phyloP scores from a whole-genome alignment of 2,329 filamentous ascomycete genomes.

The Ascochyta lentis region DNA sequence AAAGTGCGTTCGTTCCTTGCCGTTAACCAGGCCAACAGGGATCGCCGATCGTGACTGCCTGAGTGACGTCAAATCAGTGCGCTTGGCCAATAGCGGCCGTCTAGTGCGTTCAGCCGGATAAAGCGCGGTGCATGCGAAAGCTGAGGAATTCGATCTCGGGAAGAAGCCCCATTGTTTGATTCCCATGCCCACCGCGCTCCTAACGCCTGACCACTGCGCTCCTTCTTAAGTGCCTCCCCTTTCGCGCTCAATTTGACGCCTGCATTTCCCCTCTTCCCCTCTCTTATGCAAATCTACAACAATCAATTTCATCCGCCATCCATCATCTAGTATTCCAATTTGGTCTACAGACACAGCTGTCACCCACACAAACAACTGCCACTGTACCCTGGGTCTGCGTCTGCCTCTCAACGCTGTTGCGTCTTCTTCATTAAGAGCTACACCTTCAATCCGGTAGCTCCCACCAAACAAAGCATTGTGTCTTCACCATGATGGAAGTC shows the following conservation, averaged over 20 bases:
- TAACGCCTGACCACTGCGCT: not conserved
- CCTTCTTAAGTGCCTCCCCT: slow-evolving; percentile 2
- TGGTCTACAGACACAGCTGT: not conserved
- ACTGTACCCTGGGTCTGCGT: not conserved
- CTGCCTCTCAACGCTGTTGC: not conserved
- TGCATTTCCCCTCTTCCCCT: not conserved
- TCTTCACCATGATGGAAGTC: slow-evolving; percentile 27
- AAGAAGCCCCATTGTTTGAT: slow-evolving; percentile 7
- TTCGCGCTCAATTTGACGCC: not conserved
- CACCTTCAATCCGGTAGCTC: not conserved
- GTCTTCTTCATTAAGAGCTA: not conserved
- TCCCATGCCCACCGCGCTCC: slow-evolving; percentile 8
- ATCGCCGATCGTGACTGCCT: slow-evolving; percentile 6
- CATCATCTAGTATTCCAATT: not conserved
- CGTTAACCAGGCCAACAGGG: not conserved
- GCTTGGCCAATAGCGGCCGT: slow-evolving; percentile 6
- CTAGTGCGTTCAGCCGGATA: slow-evolving; percentile 2
- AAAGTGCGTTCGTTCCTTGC: not conserved
- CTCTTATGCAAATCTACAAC: not conserved
- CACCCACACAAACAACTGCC: not conserved
- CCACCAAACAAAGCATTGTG: not conserved
- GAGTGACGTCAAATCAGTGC: slow-evolving; percentile 1
- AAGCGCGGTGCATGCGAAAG: slow-evolving; percentile 19
- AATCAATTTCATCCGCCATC: too few species aligned
- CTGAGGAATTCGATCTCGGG: slow-evolving; percentile 17